Conservation (phyloP, 164 flowering plant species). For the Buxus sempervirens region DNA sequence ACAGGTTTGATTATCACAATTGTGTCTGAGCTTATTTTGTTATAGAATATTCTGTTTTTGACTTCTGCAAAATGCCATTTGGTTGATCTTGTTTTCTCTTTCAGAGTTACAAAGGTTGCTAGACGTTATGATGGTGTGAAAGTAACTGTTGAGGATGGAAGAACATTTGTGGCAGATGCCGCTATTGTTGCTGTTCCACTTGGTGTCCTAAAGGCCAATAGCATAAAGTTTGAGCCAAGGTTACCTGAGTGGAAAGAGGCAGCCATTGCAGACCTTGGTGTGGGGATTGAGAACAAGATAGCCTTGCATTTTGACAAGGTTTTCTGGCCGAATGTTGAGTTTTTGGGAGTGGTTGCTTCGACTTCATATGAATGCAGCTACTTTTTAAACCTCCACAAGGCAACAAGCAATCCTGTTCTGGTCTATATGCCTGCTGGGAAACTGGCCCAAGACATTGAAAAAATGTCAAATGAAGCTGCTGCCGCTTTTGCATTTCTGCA, state of each 20-base stretch:
- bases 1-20: slow-evolving; percentile 46
- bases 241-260: slow-evolving; percentile 87
- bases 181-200: slow-evolving; percentile 79
- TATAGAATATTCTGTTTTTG: background rate
- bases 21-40: background rate
- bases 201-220: slow-evolving; percentile 71
- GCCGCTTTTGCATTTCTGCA: slow-evolving; percentile 79
- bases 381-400: slow-evolving; percentile 95
- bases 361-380: slow-evolving; percentile 87
- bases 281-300: slow-evolving; percentile 91
- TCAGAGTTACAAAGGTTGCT: slow-evolving; percentile 63
- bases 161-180: slow-evolving; percentile 78
- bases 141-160: slow-evolving; percentile 75
- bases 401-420: slow-evolving; percentile 84
- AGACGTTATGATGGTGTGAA: slow-evolving; percentile 64
- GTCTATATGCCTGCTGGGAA: slow-evolving; percentile 97
- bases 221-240: slow-evolving; percentile 75
- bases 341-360: slow-evolving; percentile 85
- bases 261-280: slow-evolving; percentile 77
- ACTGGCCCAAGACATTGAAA: slow-evolving; percentile 79
- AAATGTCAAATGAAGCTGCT: slow-evolving; percentile 91
- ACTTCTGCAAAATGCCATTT: background rate
- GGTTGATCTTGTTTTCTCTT: slow-evolving; percentile 2
- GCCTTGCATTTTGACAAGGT: slow-evolving; percentile 78
- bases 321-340: slow-evolving; percentile 98